Evolutionary conservation across 202 grass and related monocot species (phyloP), one percentile per base, ranked within the genome.

Genomic region (Sporobolus alterniflorus): DNA sequence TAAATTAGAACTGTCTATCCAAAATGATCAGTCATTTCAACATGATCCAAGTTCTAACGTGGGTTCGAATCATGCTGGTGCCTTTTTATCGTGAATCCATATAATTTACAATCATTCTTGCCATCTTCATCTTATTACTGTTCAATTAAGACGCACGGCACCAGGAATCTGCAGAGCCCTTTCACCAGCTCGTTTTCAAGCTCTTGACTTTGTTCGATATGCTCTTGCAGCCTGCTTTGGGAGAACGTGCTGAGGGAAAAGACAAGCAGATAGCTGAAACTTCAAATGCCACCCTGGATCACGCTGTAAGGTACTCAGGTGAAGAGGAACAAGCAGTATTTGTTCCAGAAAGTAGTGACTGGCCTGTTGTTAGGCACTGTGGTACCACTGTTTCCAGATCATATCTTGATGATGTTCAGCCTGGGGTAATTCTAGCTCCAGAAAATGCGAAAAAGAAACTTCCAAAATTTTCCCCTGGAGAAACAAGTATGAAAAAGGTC

Each of bases 341-440:
- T 77, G 67, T 82, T 77, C 56, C 76, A 34, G 84, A 93, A 88
- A 85, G 76, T 67, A 85, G 77, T 29, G 81, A 88, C 62, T 76
- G 84, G 75, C 90, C 84, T 78, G 81, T 82, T 26, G 54, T 54
- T 32, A 82, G 77, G 76, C 56, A 91, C 66, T 84, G 83, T 70
- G 83, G 83, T 29, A 82, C 80, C 28, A 74, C 71, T 46, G 51
- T 89, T 63, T 87, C 89, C 8, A 82, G 76, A 34, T 89, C 89
- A 30, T 83, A 89, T 42, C 67, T 76, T 5, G 61, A 85, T 34
- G 75, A 85, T 34, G 75, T 85, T 31, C 84, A 88, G 54, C 68
- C 82, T 76, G 82, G 61, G 18, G 83, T 82, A 65, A 86, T 73
- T 21, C 69, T 44, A 77, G 78, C 16, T 12, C 82, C 85, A 30